Evolutionary conservation across 495 filamentous ascomycete genomes (phyloP), one percentile per base, ranked within the genome.

Genomic region (Letharia columbiana): DNA sequence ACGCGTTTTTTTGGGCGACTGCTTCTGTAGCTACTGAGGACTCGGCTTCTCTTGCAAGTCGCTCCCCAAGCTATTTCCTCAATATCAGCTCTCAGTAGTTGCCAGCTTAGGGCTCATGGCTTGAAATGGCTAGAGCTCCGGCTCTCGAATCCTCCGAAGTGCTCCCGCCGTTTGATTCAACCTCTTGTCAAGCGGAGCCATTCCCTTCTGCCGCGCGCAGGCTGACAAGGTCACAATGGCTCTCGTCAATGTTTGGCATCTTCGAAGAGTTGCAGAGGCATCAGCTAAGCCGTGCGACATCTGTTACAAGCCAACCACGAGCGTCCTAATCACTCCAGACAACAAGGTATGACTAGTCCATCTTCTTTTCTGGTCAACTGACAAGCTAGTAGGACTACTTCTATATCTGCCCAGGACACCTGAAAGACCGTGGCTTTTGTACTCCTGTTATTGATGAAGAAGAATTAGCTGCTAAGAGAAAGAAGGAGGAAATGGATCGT

Each of bases 291-390:
- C 91, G 56, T 98, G 94, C 75, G 84, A 88, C 72, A 85, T 98
- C 67, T 98, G 94, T 80, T 92, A 87, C 81, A 96, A 94, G 75
- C 88, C 89, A 7, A 91, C 88, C 58, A 84, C 87, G 11, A 91
- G 86, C 71, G 94, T 98, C 35, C 79, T 98, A 66, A 88, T 96
- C 67, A 96, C 91, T 3, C 82, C 90, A 0, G 91, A 96, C 71
- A 93, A 90, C 74, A 96, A 93, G 84, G 91, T 92, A 76, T 64
- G 77, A 69, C 63, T 35, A 12, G 42, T 17, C 6, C 12, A 52
- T 4, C 37, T 39, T 54, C 39, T 23, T 63, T 56, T 13, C 41
- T 52, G 52, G 41, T 61, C 20, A 59, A 49, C 35, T 68, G 28
- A 67, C 68, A 40, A 66, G 33, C 40, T 31, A 37, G 49, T 73